Conservation (phyloP, 108 stramenopile genomes). For the Skeletonema grethae region DNA sequence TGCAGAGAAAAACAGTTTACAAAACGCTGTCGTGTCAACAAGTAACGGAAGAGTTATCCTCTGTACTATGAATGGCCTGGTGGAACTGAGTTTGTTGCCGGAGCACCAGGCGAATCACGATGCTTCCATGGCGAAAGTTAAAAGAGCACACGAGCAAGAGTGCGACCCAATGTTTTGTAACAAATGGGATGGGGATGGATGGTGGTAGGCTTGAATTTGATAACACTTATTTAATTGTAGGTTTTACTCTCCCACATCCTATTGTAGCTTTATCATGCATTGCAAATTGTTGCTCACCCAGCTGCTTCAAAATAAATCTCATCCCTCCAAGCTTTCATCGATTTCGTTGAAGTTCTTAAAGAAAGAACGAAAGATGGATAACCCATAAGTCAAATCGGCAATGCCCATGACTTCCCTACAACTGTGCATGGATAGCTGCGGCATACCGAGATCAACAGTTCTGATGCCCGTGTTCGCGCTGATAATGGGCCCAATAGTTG, state of each 20-base stretch:
- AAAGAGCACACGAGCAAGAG: background rate
- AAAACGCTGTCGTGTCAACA: constrained; percentile 1
- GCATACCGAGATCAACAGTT: constrained; percentile 94
- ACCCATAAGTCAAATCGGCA: constrained; percentile 72
- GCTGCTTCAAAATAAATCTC: constrained; percentile 1
- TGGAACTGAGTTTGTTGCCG: background rate
- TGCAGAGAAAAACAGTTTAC: background rate
- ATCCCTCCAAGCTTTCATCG: constrained; percentile 67
- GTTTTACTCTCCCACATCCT: background rate
- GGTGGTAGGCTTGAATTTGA: too few species aligned
- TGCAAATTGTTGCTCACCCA: background rate
- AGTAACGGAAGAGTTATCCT: background rate
- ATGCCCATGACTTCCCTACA: constrained; percentile 90
- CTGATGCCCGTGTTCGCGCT: constrained; percentile 86
- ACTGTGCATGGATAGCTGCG: constrained; percentile 92
- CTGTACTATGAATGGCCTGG: background rate
- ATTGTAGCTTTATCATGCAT: too few species aligned
- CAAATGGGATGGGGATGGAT: background rate
- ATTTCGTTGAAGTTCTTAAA: constrained; percentile 71
- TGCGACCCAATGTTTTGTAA: background rate
- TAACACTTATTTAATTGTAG: too few species aligned
- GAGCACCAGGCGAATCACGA: background rate
- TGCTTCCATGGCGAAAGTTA: background rate
- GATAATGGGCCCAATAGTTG: constrained; percentile 93
- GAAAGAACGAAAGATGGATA: constrained; percentile 70